Conservation (phyloP, 805 yeast genomes). For the Maudiozyma barnettii region DNA sequence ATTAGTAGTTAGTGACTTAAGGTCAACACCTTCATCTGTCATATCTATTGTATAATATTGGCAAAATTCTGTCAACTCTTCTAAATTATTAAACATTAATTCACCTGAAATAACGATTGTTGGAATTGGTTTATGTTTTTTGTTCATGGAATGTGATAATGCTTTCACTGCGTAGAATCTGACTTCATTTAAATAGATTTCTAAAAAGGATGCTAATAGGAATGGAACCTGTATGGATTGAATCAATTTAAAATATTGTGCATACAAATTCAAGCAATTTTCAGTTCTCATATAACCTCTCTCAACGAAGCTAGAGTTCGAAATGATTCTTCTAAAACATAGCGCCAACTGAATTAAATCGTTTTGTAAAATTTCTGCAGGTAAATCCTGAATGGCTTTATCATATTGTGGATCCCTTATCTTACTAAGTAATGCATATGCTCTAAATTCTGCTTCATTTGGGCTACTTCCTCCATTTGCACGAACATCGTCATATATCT, state of each 20-base stretch:
- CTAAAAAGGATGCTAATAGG: conserved; percentile 63
- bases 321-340: conserved; percentile 53
- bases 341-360: conserved; percentile 60
- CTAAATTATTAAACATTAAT: conserved; percentile 59
- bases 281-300: conserved; percentile 44
- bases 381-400: conserved; percentile 60
- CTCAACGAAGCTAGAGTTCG: conserved; percentile 51
- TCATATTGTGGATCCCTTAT: conserved; percentile 79
- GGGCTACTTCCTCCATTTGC: conserved; percentile 59
- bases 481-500: conserved; percentile 75
- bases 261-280: conserved; percentile 53
- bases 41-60: conserved; percentile 51
- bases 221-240: conserved; percentile 48
- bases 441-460: conserved; percentile 88
- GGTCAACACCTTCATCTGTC: conserved; percentile 34
- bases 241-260: conserved; percentile 52
- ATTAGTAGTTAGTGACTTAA: conserved; percentile 33
- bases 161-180: conserved; percentile 64
- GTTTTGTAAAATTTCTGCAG: conserved; percentile 44
- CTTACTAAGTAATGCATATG: conserved; percentile 74
- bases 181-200: conserved; percentile 70
- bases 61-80: conserved; percentile 48
- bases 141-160: conserved; percentile 56
- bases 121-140: conserved; percentile 58
- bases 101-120: conserved; percentile 37